Conservation (phyloP, 768 basidiomycete species). For the Hypholoma fasciculare region DNA sequence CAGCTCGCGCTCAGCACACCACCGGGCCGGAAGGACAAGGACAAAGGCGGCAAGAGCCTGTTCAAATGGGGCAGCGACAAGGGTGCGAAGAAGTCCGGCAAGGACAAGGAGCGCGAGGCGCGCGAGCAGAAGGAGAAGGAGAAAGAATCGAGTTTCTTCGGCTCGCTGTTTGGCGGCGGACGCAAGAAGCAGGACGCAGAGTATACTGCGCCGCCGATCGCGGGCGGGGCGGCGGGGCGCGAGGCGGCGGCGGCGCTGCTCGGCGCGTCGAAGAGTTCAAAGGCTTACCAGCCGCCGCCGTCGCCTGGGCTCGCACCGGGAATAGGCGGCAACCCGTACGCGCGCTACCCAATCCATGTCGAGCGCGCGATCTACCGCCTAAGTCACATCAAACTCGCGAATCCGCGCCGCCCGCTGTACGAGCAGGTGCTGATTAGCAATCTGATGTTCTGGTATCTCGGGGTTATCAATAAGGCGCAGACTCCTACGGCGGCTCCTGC, state of each 20-base stretch:
- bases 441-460: slow-evolving; percentile 99
- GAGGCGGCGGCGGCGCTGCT: slow-evolving; percentile 88
- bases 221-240: slow-evolving; percentile 59
- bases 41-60: slow-evolving; percentile 74
- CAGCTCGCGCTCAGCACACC: slow-evolving; percentile 26
- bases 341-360: slow-evolving; percentile 97
- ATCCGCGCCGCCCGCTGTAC: slow-evolving; percentile 92
- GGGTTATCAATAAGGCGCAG: slow-evolving; percentile 93
- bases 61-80: slow-evolving; percentile 75
- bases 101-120: slow-evolving; percentile 43
- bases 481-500: slow-evolving; percentile 32
- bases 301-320: slow-evolving; percentile 55
- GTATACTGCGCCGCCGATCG: slow-evolving; percentile 28
- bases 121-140: slow-evolving; percentile 58
- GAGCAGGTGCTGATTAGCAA: slow-evolving; percentile 95
- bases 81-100: slow-evolving; percentile 50
- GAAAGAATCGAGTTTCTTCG: slow-evolving; percentile 86
- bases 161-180: slow-evolving; percentile 73
- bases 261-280: slow-evolving; percentile 80
- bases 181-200: slow-evolving; percentile 82
- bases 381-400: slow-evolving; percentile 98
- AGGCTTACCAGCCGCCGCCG: slow-evolving; percentile 57
- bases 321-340: slow-evolving; percentile 44
- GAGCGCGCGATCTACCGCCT: slow-evolving; percentile 97
- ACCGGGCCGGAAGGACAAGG: slow-evolving; percentile 63